Conservation (phyloP, 148 eudicot species). For the Beta vulgaris region DNA sequence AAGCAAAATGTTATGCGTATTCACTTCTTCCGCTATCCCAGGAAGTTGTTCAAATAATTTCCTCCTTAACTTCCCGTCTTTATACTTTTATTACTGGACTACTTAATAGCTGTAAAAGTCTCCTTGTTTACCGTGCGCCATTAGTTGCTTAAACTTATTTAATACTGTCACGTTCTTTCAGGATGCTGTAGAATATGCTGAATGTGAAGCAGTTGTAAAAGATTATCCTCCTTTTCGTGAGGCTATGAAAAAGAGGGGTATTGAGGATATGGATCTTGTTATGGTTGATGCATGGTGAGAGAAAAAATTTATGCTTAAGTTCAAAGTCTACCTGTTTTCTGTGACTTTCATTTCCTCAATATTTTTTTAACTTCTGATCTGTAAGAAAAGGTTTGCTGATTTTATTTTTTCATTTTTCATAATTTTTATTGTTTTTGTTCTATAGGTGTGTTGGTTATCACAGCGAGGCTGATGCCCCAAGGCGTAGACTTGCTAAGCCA, state of each 20-base stretch:
- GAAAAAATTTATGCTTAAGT: neutral
- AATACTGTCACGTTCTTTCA: slow-evolving; percentile 23
- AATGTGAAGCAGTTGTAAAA: slow-evolving; percentile 96
- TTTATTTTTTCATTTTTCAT: slow-evolving; percentile 1
- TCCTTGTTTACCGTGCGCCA: neutral
- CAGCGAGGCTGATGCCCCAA: slow-evolving; percentile 86
- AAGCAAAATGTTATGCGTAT: too few species aligned
- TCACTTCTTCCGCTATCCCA: too few species aligned
- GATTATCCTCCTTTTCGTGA: slow-evolving; percentile 81
- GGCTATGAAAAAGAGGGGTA: slow-evolving; percentile 96
- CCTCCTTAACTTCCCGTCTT: neutral
- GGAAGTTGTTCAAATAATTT: neutral
- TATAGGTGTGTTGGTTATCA: slow-evolving; percentile 93
- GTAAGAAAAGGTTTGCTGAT: neutral
- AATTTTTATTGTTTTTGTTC: slow-evolving; percentile 7
- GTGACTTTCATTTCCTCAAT: slow-evolving; percentile 1
- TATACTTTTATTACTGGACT: neutral
- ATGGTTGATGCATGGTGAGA: slow-evolving; percentile 96
- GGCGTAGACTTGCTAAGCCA: slow-evolving; percentile 91
- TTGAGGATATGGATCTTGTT: slow-evolving; percentile 96
- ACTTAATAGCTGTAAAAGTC: neutral
- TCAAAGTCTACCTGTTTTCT: neutral
- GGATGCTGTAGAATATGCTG: slow-evolving; percentile 98
- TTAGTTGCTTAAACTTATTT: neutral
- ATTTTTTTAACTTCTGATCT: neutral